Evolutionary conservation across 306 rosid genomes (phyloP), one percentile per base, ranked within the genome.

Genomic region (Chamaecrista fasciculata): DNA sequence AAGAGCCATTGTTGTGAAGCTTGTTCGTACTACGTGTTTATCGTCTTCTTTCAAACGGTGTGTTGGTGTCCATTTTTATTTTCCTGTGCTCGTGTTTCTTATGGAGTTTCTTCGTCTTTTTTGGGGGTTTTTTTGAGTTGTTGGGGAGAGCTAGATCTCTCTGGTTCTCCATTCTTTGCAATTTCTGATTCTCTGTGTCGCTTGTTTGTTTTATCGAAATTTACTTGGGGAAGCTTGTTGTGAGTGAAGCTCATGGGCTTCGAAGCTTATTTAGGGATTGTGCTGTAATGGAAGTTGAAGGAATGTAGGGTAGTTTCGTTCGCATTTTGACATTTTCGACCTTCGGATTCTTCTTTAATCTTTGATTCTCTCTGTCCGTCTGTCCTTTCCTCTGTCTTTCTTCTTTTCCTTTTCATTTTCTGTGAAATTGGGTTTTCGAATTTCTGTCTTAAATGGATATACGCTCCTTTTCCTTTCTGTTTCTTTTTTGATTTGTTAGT

Each of bases 21-120:
- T 50, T 47, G 8, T 53, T 3, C 44, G 25, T 47, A 19, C 73
- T 47, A 19, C 73, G 20, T 23, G 57, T 37, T 77, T 70, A 28
- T 51, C 16, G 67, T 55, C 78, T 66, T 62, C 76, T 16, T 79
- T 73, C 57, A 36, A 70, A 75, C 68, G 72, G 87, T 81, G 69
- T 78, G 87, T 86, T 73, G 24, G 65, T 78, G 16, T 55, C 43
- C 39, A 31, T 61, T 49, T 50, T n/a, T n/a, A n/a, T n/a, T n/a
- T 66, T 25, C 12, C 40, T 31, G 46, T 31, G 48, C 6, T 7
- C 26, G 21, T 42, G 28, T 48, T 14, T 55, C 52, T 14, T 46
- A 12, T 26, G 9, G 1, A 59, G 31, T 5, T 25, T 20, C 14
- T 42, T 31, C 1, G 50, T 61, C 14, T 48, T 23, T 46, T 58